These are phyloP conservation scores for Neltuma alba DNA, from an alignment of 306 rosid genomes.

Conservation along the genomic window DNA sequence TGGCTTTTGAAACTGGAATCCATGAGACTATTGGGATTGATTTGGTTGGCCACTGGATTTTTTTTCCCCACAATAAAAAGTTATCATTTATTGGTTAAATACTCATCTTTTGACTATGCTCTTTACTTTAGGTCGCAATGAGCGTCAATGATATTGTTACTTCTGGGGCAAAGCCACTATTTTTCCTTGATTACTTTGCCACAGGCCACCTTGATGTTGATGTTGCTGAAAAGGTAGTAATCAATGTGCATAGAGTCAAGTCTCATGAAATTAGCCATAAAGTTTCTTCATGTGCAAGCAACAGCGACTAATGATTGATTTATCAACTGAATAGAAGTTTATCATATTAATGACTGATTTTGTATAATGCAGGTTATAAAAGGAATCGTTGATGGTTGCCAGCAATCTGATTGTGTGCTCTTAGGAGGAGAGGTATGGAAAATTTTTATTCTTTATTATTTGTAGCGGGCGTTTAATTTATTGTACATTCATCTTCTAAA, in stretches of 20 bases:
- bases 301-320: background rate
- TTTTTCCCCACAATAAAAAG: background rate
- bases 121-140: slow-evolving; percentile 77
- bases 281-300: background rate
- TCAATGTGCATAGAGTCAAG: background rate
- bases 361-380: slow-evolving; percentile 63
- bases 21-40: slow-evolving; percentile 94
- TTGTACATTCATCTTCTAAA: background rate
- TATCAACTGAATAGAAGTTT: background rate
- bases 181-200: slow-evolving; percentile 94
- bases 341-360: background rate
- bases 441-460: background rate
- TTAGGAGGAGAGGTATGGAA: slow-evolving; percentile 84
- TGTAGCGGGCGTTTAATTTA: background rate
- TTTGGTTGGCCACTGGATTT: slow-evolving; percentile 53
- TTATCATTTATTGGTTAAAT: slow-evolving; percentile 35
- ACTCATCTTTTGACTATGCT: background rate
- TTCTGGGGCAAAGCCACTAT: slow-evolving; percentile 92
- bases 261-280: background rate
- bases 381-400: slow-evolving; percentile 88
- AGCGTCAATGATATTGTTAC: slow-evolving; percentile 91
- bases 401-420: slow-evolving; percentile 80
- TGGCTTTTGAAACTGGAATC: slow-evolving; percentile 88
- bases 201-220: slow-evolving; percentile 89
- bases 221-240: slow-evolving; percentile 76